These are phyloP conservation scores for Morella rubra DNA, from an alignment of 306 rosid species.

Conservation along the genomic window DNA sequence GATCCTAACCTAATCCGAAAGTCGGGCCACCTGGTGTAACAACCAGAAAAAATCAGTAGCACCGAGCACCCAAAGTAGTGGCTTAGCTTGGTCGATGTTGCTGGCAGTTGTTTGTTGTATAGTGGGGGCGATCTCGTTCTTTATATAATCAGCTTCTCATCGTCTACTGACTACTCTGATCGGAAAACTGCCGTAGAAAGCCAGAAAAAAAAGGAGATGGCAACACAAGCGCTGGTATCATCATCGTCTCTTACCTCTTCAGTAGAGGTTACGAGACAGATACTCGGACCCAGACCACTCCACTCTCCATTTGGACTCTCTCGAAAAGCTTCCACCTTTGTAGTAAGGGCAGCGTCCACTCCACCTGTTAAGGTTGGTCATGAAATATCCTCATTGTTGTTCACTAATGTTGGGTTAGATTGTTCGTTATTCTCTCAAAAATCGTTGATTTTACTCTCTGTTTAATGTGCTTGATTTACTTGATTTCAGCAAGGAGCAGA, in stretches of 20 bases:
- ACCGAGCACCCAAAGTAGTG: conserved; percentile 33
- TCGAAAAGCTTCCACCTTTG: conserved; percentile 52
- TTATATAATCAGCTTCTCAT: conserved; percentile 19
- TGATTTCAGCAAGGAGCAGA: conserved; percentile 80
- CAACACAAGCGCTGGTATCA: conserved; percentile 79
- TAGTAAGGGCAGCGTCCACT: conserved; percentile 67
- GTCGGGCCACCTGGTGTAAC: conserved; percentile 29
- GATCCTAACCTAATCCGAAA: conserved; percentile 60
- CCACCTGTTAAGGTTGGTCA: conserved; percentile 83
- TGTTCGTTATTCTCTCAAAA: not conserved
- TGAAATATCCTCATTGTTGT: not conserved
- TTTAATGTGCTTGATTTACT: conserved; percentile 11
- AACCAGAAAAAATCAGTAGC: conserved; percentile 47
- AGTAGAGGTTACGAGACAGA: conserved; percentile 57
- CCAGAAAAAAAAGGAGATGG: conserved; percentile 42
- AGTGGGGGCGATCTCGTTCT: conserved; percentile 2
- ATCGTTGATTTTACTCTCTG: not conserved
- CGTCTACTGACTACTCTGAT: conserved; percentile 7
- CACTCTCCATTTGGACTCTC: conserved; percentile 46
- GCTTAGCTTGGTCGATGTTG: conserved; percentile 30
- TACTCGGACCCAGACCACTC: conserved; percentile 49
- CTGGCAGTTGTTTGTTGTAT: conserved; percentile 25
- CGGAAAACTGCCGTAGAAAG: not conserved
- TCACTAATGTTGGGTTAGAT: not conserved
- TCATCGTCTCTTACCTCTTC: conserved; percentile 80